Evolutionary conservation across 495 filamentous ascomycete genomes (phyloP), one percentile per base, ranked within the genome.

Genomic region (Penicillium salamii): DNA sequence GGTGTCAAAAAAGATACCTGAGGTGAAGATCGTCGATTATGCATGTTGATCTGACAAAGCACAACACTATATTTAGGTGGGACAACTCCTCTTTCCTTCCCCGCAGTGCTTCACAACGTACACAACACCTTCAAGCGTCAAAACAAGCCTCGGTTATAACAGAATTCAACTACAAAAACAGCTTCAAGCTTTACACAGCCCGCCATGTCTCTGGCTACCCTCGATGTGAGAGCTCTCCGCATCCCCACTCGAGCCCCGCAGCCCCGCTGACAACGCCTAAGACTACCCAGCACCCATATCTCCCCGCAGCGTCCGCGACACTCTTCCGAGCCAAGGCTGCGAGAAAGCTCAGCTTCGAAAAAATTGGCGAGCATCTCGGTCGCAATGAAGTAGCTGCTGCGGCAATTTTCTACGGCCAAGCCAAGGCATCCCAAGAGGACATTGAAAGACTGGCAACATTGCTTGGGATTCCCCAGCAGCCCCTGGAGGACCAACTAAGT

Each of bases 341-440:
- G 28, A 83, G 84, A 57, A 76, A 80, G 41, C 77, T 96, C 21
- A 88, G 78, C 66, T 98, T 98, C 57, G 89, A 90, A 59, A 65
- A 79, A 17, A 93, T 98, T 61, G 90, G 81, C 18, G 62, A 82
- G 53, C 67, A 84, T 19, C 78, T 97, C 35, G 87, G 85, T 11
- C 90, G 93, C 41, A 83, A 85, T 55, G 93, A 98, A 67, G 91
- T 98, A 5, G 89, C 91, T 19, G 79, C 89, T 2, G 93, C 93
- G 1, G 93, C 92, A 1, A 74, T 98, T 48, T 97, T 98, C 79
- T 97, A 97, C 71, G 91, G 93, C 31, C 91, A 97, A 62, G 85
- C 90, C 5, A 81, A 80, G 48, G 89, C 93, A 1, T 88, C 86
- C 0, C 62, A 81, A 0, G 88, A 88, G 52, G 93, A 97, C 58